phyloP scores from a whole-genome alignment of 2,329 filamentous ascomycete species.

The Polytolypa hystricis region DNA sequence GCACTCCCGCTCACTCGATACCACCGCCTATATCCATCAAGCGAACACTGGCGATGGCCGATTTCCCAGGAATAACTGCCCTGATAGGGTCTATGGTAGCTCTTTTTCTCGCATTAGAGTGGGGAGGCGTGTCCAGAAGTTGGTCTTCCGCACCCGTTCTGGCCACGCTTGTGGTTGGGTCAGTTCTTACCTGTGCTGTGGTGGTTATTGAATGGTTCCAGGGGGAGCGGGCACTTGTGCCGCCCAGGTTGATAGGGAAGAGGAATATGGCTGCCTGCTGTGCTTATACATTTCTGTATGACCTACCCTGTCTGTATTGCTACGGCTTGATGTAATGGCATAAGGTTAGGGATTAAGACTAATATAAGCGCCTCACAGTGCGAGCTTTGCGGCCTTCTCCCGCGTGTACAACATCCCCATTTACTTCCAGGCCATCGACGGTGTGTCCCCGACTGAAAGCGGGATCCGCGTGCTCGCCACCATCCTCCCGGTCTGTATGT shows the following conservation, averaged over 20 bases:
- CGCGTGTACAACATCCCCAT: conserved; percentile 16
- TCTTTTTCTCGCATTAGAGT: conserved; percentile 20
- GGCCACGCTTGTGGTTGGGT: conserved; percentile 15
- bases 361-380: conserved; percentile 18
- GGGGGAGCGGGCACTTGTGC: conserved; percentile 5
- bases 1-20: conserved; percentile 9
- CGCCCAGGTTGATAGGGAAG: neutral
- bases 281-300: too few relatives aligned
- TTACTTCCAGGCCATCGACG: conserved; percentile 16
- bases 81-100: conserved; percentile 17
- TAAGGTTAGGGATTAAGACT: conserved; percentile 16
- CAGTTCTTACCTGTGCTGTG: conserved; percentile 14
- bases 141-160: conserved; percentile 17
- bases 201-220: conserved; percentile 10
- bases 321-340: conserved; percentile 16
- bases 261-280: too few relatives aligned
- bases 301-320: conserved; percentile 15
- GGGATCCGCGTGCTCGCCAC: too few relatives aligned
- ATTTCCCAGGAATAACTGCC: conserved; percentile 15
- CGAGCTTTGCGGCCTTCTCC: conserved; percentile 10
- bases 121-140: conserved; percentile 16
- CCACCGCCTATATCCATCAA: conserved; percentile 12
- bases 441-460: conserved; percentile 11
- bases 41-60: conserved; percentile 13
- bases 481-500: conserved; percentile 17